These are phyloP conservation scores for Plenodomus lindquistii DNA, from an alignment of 2,329 filamentous ascomycete species.

Conservation along the genomic window DNA sequence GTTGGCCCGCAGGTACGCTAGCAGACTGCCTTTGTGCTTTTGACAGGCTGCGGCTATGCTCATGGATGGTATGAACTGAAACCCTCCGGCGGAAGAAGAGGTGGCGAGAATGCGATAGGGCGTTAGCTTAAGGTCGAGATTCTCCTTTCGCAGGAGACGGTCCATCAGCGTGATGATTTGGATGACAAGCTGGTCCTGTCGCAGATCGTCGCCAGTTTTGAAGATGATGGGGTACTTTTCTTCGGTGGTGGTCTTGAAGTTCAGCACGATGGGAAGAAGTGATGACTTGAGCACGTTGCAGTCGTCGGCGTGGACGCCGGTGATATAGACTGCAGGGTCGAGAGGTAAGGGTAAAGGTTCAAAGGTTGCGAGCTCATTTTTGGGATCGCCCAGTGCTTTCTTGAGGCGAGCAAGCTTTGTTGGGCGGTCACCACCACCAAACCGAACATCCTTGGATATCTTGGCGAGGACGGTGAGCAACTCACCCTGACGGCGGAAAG, in stretches of 20 bases:
- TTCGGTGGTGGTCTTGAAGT: slow-evolving; percentile 80
- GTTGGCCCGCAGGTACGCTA: slow-evolving; percentile 84
- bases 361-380: slow-evolving; percentile 82
- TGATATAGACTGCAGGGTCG: slow-evolving; percentile 79
- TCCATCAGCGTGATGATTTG: slow-evolving; percentile 99
- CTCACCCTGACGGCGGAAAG: slow-evolving; percentile 83
- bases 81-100: slow-evolving; percentile 82
- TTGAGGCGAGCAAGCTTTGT: slow-evolving; percentile 85
- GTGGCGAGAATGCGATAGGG: slow-evolving; percentile 97
- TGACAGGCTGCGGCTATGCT: slow-evolving; percentile 80
- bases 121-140: slow-evolving; percentile 90
- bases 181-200: slow-evolving; percentile 95
- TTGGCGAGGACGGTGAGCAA: slow-evolving; percentile 84
- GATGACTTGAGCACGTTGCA: slow-evolving; percentile 95
- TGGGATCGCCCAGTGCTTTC: slow-evolving; percentile 80
- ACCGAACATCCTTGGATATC: slow-evolving; percentile 85
- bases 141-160: slow-evolving; percentile 90
- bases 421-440: slow-evolving; percentile 74
- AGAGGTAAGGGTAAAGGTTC: slow-evolving; percentile 87
- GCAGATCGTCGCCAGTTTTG: slow-evolving; percentile 94
- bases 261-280: slow-evolving; percentile 85
- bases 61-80: slow-evolving; percentile 89
- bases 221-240: slow-evolving; percentile 90
- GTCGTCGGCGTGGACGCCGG: slow-evolving; percentile 80
- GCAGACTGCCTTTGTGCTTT: slow-evolving; percentile 76